Percentiles rank a stretch among this genome's conserved stretches.
Evolutionary conservation across 2,329 filamentous ascomycete species (phyloP).

Genomic region (Trichoderma pleuroti): DNA sequence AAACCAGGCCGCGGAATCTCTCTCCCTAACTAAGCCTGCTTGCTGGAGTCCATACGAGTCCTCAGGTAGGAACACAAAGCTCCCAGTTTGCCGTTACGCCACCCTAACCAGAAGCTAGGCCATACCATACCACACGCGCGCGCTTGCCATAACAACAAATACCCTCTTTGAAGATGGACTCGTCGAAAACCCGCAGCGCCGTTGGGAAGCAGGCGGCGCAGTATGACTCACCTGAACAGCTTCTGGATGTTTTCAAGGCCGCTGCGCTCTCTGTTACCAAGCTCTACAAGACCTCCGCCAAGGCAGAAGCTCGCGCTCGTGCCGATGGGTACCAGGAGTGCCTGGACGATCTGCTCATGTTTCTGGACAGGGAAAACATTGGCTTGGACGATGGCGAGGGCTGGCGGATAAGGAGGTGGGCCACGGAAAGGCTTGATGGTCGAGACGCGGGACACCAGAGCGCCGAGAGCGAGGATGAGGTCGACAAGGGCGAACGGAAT

Average conservation of each 20-base stretch:
- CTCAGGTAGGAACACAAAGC: slow-evolving; percentile 15
- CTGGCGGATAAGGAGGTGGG: slow-evolving; percentile 60
- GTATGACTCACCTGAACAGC: slow-evolving; percentile 53
- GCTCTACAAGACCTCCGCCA: slow-evolving; percentile 86
- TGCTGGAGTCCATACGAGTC: background rate
- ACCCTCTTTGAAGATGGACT: slow-evolving; percentile 16
- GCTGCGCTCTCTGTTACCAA: slow-evolving; percentile 93
- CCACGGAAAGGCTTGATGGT: slow-evolving; percentile 65
- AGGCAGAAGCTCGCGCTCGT: slow-evolving; percentile 71
- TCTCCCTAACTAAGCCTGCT: slow-evolving; percentile 1
- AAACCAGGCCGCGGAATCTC: background rate
- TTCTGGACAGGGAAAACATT: slow-evolving; percentile 78
- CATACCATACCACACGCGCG: background rate
- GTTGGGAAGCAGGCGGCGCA: slow-evolving; percentile 31
- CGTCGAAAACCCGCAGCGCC: slow-evolving; percentile 20
- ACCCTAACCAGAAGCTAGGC: background rate
- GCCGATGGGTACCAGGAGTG: slow-evolving; percentile 90
- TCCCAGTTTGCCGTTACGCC: slow-evolving; percentile 6
- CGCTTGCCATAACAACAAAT: background rate
- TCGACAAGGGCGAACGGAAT: slow-evolving; percentile 57
- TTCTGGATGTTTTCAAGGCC: slow-evolving; percentile 86
- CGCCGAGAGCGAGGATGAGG: slow-evolving; percentile 67
- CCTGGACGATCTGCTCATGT: slow-evolving; percentile 80
- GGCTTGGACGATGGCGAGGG: slow-evolving; percentile 77
- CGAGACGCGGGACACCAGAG: slow-evolving; percentile 51